Conservation (phyloP, 352 stramenopile species). For the Blastocystis hominis region DNA sequence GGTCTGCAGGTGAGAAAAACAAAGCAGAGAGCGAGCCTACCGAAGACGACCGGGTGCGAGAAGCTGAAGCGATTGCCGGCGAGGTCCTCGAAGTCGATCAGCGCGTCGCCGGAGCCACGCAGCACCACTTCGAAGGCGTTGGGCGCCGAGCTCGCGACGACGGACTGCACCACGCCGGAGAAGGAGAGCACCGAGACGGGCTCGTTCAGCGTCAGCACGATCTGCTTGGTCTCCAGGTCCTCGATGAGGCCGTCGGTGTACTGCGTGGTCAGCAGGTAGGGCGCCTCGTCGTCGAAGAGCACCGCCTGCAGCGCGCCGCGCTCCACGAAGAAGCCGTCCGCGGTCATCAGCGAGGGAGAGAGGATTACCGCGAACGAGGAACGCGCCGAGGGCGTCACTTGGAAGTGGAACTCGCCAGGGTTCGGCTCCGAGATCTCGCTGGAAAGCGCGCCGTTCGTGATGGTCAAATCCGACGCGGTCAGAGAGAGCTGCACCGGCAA, state of each 20-base stretch:
- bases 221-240: constrained; percentile 1
- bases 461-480: background rate
- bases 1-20: background rate
- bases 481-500: background rate
- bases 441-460: constrained; percentile 3
- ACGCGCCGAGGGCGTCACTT: background rate
- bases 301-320: background rate
- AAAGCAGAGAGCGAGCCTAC: background rate
- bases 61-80: constrained; percentile 13
- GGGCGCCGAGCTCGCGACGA: background rate
- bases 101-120: background rate
- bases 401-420: background rate
- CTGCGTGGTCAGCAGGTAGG: constrained; percentile 44
- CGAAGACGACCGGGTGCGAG: background rate
- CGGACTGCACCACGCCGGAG: background rate
- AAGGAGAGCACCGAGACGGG: background rate
- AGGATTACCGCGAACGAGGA: constrained; percentile 40
- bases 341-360: background rate
- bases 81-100: background rate
- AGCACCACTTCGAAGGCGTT: constrained; percentile 35
- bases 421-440: constrained; percentile 15
- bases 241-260: background rate
- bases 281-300: constrained; percentile 27
- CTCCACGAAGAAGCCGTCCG: background rate
- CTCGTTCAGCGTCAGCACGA: background rate